Base-by-base conservation (phyloP, 2,329 filamentous ascomycete species). In the Colletotrichum sp. region DNA sequence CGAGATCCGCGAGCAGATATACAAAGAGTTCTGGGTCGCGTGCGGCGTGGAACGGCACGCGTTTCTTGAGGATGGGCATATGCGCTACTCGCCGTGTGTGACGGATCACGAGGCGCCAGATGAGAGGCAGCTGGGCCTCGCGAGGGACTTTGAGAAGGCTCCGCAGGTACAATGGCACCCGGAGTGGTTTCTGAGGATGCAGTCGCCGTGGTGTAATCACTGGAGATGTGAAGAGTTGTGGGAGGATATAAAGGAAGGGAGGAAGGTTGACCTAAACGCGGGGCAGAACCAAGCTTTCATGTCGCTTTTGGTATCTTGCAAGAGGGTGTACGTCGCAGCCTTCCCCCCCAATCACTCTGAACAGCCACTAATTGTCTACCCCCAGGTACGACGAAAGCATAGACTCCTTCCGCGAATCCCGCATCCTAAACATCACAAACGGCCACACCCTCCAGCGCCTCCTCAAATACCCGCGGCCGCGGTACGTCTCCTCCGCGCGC, bases 161-260 rank as follows among this genome's bases (percentile, higher is more conserved):
- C 62, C 71, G 6, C 55, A 49, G 6, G 66, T 77, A 6, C 77
- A 78, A 10, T 28, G 52, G 15, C 77, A 77, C 12, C 71, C 63
- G 21, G 44, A 72, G 28, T 78, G 77, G 77, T 77, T 72, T 21
- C 13, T 68, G 18, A 71, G 77, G 18, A 68, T 78, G 71, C 44
- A 70, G 4, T 78, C 77, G 12, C 34, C 30, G 12, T 78, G 77
- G 77, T 78, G 77, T 39, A 78, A 78, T n/a, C 77, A 78, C 68
- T 78, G 77, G 77, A 70, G 63, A 9, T 78, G 77, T 52, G 71
- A 78, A 10, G n/a, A 60, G 32, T 16, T 76, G 6, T 76, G 74
- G 68, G 66, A 78, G 28, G 72, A 77, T 15, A 63, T 77, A 1
- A 44, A 57, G 24, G 68, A 71, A 28, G 60, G 67, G 6, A 26